Evolutionary conservation across 2,329 filamentous ascomycete species (phyloP), one percentile per base, ranked within the genome.

Genomic region (Aspergillus amoenus): DNA sequence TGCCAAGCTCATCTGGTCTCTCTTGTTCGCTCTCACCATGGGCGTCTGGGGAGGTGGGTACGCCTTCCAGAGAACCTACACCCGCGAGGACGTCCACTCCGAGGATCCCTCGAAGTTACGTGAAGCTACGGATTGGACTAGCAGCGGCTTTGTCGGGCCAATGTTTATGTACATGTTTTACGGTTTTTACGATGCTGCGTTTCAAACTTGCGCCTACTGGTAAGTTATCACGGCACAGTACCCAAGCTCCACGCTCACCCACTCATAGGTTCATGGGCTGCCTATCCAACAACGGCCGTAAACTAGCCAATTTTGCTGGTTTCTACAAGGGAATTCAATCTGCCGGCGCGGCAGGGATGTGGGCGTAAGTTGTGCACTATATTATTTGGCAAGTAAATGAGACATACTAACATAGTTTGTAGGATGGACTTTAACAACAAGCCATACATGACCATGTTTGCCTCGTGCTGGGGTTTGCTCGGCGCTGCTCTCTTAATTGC

Each of bases 201-300:
- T 91, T 88, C 93, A 97, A 79, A 93, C 91, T 0, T 87, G 82
- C 68, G 87, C 93, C 49, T 97, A 97, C 81, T 97, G 93, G 93
- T 83, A 72, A 66, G 80, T 71, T 34, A 12, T 47, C 17, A 37
- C 37, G 8, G 15, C 12, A 7, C 13, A 40, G 3, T 50, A 9
- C 13, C 15, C 12, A n/a, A 15, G 13, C 24, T 13, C 11, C 22
- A 5, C 43, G 13, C 37, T 39, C 34, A 12, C 30, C 15, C 15
- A 3, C 41, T 22, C 24, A 7, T 50, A 89, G 87, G 88, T 93
- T 89, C 79, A 96, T 97, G 89, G 93, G 93, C 50, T 85, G 93
- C 7, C 82, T 97, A 43, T 93, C 90, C 70, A 97, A 97, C 84
- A 96, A 93, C 62, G 86, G 90, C 59, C 91, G 93, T 73, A 93